Base-by-base conservation (phyloP, 352 stramenopile species). In the Pythium plurisporium region DNA sequence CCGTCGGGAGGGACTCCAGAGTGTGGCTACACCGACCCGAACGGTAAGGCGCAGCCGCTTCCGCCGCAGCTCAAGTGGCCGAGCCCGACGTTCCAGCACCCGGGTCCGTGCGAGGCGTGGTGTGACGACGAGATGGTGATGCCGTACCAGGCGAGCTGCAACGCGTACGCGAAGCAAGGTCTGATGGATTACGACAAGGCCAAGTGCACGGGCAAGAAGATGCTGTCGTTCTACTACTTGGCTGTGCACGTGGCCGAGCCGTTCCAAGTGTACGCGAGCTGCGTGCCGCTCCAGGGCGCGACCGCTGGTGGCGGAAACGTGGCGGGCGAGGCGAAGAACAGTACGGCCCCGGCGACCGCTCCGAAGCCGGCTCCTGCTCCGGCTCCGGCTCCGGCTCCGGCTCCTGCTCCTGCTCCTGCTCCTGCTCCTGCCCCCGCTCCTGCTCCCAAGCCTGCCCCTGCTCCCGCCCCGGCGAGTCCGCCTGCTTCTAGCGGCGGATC, bases 221-320 rank as follows among this genome's bases (percentile, higher is more conserved):
- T 55, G 34, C 25, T 55, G 15, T 20, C 34, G 34, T 55, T 55
- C 25, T 46, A 55, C 48, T 55, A 46, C 48, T 43, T 55, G 34
- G 48, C 48, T 2, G 31, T 31, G 23, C 48, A 55, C 48, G 48
- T 55, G 20, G 48, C 48, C 15, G 48, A 55, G 48, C 48, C 34
- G 25, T 55, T 55, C 48, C 48, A 55, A 36, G 48, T 55, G 34
- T 55, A 55, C 25, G 25, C 48, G 4, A 55, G 25, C 34, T 55
- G 48, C 36, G 34, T 55, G 23, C 48, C n/a, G 14, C 48, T 55
- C 34, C 34, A 55, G 25, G 34, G 34, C 26, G 41, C 22, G 20
- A 5, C 5, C 22, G 9, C 40, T 30, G 44, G 27, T 12, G 26
- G 26, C 6, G 26, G 44, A 15, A 25, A 14, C 2, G 46, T 54